Evolutionary conservation across 192 early-diverging fungal genomes (phyloP).

Genomic region (Allomyces macrogynus): DNA sequence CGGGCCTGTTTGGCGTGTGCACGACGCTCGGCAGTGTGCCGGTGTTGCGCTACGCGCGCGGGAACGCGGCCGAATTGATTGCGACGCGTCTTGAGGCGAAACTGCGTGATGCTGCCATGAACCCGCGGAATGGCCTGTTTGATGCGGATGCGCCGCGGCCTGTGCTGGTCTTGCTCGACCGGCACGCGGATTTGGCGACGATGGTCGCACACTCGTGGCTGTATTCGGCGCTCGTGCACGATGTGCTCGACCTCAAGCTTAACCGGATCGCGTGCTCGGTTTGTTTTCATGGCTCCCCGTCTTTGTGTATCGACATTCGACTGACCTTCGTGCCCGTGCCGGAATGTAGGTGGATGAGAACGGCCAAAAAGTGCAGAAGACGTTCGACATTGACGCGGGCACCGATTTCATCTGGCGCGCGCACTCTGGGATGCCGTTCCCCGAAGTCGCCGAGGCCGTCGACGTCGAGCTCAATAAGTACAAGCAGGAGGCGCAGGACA

Average conservation of each 20-base stretch:
- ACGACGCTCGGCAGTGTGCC: constrained; percentile 78
- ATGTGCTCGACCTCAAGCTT: constrained; percentile 78
- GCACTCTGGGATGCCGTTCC: constrained; percentile 83
- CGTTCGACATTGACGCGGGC: constrained; percentile 61
- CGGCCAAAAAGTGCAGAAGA: constrained; percentile 40
- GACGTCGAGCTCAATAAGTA: constrained; percentile 82
- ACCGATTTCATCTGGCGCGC: constrained; percentile 87
- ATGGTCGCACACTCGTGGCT: constrained; percentile 98
- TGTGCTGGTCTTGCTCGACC: constrained; percentile 75
- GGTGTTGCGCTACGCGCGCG: constrained; percentile 71
- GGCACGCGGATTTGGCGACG: constrained; percentile 72
- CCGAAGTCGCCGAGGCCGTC: constrained; percentile 90
- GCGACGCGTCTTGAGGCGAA: constrained; percentile 71
- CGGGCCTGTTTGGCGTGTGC: constrained; percentile 68
- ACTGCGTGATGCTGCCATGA: constrained; percentile 80
- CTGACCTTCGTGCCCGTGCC: not conserved
- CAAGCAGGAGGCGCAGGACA: constrained; percentile 82
- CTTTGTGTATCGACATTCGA: not conserved
- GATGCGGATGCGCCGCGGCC: constrained; percentile 5
- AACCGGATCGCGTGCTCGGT: constrained; percentile 59
- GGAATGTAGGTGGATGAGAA: not conserved
- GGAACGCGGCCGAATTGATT: constrained; percentile 85
- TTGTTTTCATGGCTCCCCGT: constrained; percentile 6
- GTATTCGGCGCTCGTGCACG: constrained; percentile 89
- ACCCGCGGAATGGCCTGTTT: constrained; percentile 69